Base-by-base conservation (phyloP, 2,329 filamentous ascomycete genomes). In the Fusarium citri region DNA sequence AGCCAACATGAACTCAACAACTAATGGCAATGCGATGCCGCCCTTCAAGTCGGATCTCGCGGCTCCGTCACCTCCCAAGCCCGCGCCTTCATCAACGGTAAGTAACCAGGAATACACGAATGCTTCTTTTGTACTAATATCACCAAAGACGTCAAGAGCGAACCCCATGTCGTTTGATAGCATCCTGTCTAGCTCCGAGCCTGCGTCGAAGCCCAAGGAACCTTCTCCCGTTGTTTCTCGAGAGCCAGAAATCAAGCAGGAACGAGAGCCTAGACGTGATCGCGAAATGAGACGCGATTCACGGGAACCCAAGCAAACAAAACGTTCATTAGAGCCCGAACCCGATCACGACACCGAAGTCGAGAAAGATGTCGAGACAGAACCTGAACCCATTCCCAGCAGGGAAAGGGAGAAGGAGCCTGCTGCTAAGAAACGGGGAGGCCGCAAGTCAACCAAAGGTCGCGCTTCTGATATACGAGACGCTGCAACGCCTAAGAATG, bases 151-250 rank as follows among this genome's bases (percentile, higher is more conserved):
- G 51, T 88, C 92, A 3, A 89, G 88, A 78, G 86, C 91, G 62
- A 92, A 97, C 78, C 92, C 94, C 55, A 98, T 98, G 94, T 96
- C 94, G 8, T 96, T 98, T 77, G 96, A 94, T 71, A 98, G 94
- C 78, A 97, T 98, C 64, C 90, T 98, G 45, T 95, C 94, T 6
- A 94, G 89, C 72, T 87, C 92, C 58, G 91, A 94, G 59, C 89
- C 92, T 55, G 85, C 88, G 41, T 83, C 85, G 4, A 85, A 85
- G 65, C 84, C 86, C 10, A 86, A 83, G 71, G 78, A 81, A 15
- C 83, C 82, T 45, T 83, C 85, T 31, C 82, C 82, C 4, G 76
- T 81, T 22, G 76, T 74, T 31, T 75, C 78, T 30, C 67, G 64
- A 34, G 68, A 74, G 54, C 63, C 65, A 18, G 72, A 71, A 30